Evolutionary conservation across 2,329 filamentous ascomycete species (phyloP).

Genomic region (Fusarium nematophilum): DNA sequence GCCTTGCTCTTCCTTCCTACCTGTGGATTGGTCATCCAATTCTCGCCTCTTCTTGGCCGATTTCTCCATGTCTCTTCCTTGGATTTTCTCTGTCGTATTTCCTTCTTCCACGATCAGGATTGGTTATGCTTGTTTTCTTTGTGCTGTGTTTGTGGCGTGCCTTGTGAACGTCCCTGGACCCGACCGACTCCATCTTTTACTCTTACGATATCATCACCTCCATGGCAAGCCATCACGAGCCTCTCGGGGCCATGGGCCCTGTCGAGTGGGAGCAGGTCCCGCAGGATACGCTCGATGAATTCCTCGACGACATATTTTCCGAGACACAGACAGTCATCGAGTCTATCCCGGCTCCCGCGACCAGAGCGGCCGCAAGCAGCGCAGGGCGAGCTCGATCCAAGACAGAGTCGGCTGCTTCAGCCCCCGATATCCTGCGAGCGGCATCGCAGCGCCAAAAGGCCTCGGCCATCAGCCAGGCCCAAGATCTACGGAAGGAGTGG

Average conservation of each 20-base stretch:
- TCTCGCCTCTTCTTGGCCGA: constrained; percentile 17
- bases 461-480: constrained; percentile 59
- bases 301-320: constrained; percentile 70
- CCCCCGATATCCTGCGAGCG: constrained; percentile 64
- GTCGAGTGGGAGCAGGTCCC: constrained; percentile 62
- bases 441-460: constrained; percentile 53
- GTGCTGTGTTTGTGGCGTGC: background rate
- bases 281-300: constrained; percentile 62
- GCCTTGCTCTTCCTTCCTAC: constrained; percentile 17
- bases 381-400: constrained; percentile 63
- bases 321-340: constrained; percentile 79
- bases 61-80: constrained; percentile 10
- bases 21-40: constrained; percentile 14
- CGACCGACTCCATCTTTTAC: background rate
- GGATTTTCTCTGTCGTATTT: constrained; percentile 30
- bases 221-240: constrained; percentile 70
- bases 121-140: no score
- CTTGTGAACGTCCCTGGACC: background rate
- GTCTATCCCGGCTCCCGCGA: constrained; percentile 70
- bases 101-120: background rate
- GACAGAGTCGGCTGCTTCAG: constrained; percentile 64
- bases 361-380: constrained; percentile 54
- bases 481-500: constrained; percentile 82
- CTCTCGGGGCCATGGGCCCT: constrained; percentile 67
- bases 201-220: constrained; percentile 3